Conservation (phyloP, 257 asterid genomes). For the Cinchona pubescens region DNA sequence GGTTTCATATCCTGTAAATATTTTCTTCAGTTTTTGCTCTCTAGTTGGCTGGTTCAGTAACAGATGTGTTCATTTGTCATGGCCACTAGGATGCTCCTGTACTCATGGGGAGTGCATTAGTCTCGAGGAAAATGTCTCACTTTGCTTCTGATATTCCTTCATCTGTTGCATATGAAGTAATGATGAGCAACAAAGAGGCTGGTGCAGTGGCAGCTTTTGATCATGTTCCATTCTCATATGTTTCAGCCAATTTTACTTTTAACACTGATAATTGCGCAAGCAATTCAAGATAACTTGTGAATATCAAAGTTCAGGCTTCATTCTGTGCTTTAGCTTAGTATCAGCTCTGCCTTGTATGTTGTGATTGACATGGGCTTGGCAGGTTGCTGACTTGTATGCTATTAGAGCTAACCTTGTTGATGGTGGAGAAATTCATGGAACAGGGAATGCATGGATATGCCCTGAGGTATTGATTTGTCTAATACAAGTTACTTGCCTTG, state of each 20-base stretch:
- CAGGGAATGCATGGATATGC: slow-evolving; percentile 99
- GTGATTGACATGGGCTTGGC: slow-evolving; percentile 17
- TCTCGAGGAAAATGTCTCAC: slow-evolving; percentile 77
- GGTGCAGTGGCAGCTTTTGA: slow-evolving; percentile 99
- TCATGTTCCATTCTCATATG: slow-evolving; percentile 82
- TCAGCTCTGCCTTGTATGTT: background rate
- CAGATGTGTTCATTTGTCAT: slow-evolving; percentile 96
- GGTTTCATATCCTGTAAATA: slow-evolving; percentile 11
- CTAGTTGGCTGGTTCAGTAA: slow-evolving; percentile 97
- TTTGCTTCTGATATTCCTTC: slow-evolving; percentile 59
- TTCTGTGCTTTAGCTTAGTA: background rate
- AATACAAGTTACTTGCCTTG: slow-evolving; percentile 16
- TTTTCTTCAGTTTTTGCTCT: slow-evolving; percentile 27
- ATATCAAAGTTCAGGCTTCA: background rate
- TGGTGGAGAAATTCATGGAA: slow-evolving; percentile 99
- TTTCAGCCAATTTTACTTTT: slow-evolving; percentile 94
- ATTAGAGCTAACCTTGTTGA: slow-evolving; percentile 96
- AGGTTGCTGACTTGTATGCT: slow-evolving; percentile 99
- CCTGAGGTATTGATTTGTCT: slow-evolving; percentile 78
- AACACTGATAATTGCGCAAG: slow-evolving; percentile 98
- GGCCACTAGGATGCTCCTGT: slow-evolving; percentile 97
- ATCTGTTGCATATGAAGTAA: slow-evolving; percentile 84
- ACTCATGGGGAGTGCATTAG: slow-evolving; percentile 95
- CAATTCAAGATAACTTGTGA: slow-evolving; percentile 18
- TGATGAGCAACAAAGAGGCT: slow-evolving; percentile 82